Percentiles rank a stretch among this genome's conserved stretches.
Conservation (phyloP, 495 filamentous ascomycete genomes). For the Lasiosphaeris hirsuta region DNA sequence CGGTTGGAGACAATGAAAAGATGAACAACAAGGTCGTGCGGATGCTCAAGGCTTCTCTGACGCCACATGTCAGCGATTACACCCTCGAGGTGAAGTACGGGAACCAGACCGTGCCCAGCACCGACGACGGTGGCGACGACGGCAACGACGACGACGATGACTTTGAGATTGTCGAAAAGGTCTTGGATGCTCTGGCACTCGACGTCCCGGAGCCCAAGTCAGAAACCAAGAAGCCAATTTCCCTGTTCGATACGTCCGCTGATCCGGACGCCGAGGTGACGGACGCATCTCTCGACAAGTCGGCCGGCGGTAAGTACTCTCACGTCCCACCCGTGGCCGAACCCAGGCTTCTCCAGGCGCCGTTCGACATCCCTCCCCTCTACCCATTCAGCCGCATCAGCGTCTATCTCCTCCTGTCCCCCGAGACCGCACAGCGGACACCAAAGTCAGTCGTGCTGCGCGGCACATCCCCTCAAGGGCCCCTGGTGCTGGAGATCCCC, state of each 20-base stretch:
- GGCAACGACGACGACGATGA: slow-evolving; percentile 42
- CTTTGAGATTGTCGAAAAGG: slow-evolving; percentile 56
- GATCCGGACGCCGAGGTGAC: slow-evolving; percentile 39
- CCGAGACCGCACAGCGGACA: slow-evolving; percentile 39
- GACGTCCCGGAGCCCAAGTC: slow-evolving; percentile 17
- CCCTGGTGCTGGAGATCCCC: slow-evolving; percentile 60
- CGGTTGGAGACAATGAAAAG: slow-evolving; percentile 54
- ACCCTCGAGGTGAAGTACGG: slow-evolving; percentile 58
- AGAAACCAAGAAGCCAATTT: slow-evolving; percentile 44
- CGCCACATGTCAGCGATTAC: slow-evolving; percentile 58
- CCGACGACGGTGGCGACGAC: too few relatives aligned
- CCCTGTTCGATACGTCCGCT: slow-evolving; percentile 52
- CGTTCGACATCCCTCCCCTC: slow-evolving; percentile 58
- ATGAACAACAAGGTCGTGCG: slow-evolving; percentile 62
- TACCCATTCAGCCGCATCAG: slow-evolving; percentile 61
- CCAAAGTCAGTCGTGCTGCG: slow-evolving; percentile 56
- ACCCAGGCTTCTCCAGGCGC: slow-evolving; percentile 60
- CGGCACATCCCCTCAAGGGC: slow-evolving; percentile 51
- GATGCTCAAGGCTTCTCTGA: slow-evolving; percentile 67
- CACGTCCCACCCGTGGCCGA: slow-evolving; percentile 47
- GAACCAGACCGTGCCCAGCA: too few relatives aligned
- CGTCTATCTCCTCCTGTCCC: slow-evolving; percentile 60
- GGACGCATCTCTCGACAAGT: slow-evolving; percentile 23
- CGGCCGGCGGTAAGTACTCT: slow-evolving; percentile 35
- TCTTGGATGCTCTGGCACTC: slow-evolving; percentile 41